These are phyloP conservation scores for Cucumis sativus DNA, from an alignment of 306 rosid species.

Conservation along the genomic window DNA sequence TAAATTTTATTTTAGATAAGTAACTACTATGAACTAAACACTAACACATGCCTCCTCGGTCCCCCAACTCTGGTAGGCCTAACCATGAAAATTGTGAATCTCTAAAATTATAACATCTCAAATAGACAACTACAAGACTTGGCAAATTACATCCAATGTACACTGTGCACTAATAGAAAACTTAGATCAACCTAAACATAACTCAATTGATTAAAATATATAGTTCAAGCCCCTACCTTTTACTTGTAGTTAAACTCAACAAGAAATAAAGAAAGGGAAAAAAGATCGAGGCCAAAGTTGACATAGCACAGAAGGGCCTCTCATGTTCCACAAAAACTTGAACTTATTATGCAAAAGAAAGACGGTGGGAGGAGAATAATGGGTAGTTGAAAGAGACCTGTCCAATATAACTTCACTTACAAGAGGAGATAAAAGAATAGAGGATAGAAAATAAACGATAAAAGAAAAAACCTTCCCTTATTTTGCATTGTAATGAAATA, in stretches of 20 bases:
- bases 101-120: too few species aligned
- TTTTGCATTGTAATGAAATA: not conserved
- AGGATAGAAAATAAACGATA: not conserved
- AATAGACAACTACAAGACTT: too few species aligned
- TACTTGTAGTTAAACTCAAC: not conserved
- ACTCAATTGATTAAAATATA: too few species aligned
- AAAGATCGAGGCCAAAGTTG: not conserved
- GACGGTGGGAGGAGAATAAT: not conserved
- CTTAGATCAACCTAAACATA: too few species aligned
- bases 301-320: not conserved
- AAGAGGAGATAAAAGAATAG: not conserved
- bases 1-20: too few species aligned
- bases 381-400: not conserved
- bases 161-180: too few species aligned
- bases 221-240: not conserved
- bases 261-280: not conserved
- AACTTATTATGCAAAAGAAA: not conserved
- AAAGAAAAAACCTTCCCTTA: constrained; percentile 1
- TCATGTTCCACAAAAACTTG: not conserved
- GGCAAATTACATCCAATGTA: too few species aligned
- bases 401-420: not conserved
- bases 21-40: too few species aligned
- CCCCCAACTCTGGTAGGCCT: too few species aligned
- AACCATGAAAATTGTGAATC: too few species aligned
- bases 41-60: too few species aligned